A percentile compares a stretch with the other conserved stretches of the same genome.
Evolutionary conservation across 805 yeast genomes (phyloP).

Genomic region (Pichia nakasei): DNA sequence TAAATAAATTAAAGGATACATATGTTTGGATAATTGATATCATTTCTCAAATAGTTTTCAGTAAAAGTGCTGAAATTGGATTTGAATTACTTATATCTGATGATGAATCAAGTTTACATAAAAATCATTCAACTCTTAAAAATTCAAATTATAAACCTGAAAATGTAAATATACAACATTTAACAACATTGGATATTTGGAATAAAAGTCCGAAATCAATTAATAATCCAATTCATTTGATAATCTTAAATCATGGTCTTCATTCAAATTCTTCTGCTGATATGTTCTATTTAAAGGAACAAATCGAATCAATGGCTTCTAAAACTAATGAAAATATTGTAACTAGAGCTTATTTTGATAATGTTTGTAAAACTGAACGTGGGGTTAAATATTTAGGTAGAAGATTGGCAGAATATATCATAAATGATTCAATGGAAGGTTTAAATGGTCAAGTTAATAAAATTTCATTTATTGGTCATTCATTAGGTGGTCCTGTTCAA

Average conservation of each 20-base stretch:
- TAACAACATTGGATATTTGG: conserved; percentile 71
- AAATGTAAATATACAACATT: conserved; percentile 37
- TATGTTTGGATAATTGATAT: conserved; percentile 79
- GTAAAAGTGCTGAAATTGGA: conserved; percentile 55
- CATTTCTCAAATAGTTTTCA: conserved; percentile 69
- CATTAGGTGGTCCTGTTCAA: conserved; percentile 88
- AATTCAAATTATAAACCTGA: conserved; percentile 8
- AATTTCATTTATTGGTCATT: conserved; percentile 87
- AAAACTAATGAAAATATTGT: conserved; percentile 55
- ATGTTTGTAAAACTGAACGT: conserved; percentile 79
- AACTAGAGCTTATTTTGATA: conserved; percentile 75
- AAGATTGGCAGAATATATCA: conserved; percentile 66
- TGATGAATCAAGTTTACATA: conserved; percentile 30
- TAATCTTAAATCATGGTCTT: conserved; percentile 83
- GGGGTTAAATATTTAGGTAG: conserved; percentile 82
- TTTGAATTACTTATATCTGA: conserved; percentile 54
- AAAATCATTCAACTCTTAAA: conserved; percentile 22
- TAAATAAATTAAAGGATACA: conserved; percentile 50
- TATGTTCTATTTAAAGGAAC: conserved; percentile 79
- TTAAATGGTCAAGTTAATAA: conserved; percentile 23
- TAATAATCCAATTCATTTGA: conserved; percentile 63
- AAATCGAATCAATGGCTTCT: conserved; percentile 43
- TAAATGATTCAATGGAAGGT: conserved; percentile 34
- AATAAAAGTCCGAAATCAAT: conserved; percentile 47
- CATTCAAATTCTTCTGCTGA: conserved; percentile 88